A percentile compares a stretch with the other conserved stretches of the same genome.
Evolutionary conservation across 495 filamentous ascomycete species (phyloP).

Genomic region (Cenococcum geophilum): DNA sequence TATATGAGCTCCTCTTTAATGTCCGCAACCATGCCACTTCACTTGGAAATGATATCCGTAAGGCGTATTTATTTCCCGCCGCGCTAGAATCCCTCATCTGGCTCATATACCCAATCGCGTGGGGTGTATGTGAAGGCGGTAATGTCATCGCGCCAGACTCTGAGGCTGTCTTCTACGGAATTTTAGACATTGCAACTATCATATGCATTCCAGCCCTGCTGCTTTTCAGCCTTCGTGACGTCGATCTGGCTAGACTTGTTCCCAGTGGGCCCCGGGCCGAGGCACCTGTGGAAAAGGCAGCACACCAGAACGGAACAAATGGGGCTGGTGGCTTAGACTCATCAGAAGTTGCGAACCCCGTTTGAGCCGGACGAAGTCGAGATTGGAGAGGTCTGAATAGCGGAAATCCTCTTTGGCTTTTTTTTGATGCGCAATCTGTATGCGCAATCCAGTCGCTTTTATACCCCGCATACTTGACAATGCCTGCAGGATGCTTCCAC

Average conservation of each 20-base stretch:
- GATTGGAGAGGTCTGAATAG: neutral
- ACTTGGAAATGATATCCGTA: constrained; percentile 46
- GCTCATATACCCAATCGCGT: constrained; percentile 66
- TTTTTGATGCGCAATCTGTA: no score
- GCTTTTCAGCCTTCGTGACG: constrained; percentile 48
- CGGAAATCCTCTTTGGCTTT: no score
- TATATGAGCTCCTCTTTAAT: constrained; percentile 48
- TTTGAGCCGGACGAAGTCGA: neutral
- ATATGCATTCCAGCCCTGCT: constrained; percentile 50
- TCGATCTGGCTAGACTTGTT: constrained; percentile 48
- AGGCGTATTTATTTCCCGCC: constrained; percentile 48
- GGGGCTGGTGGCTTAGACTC: neutral
- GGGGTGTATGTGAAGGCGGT: constrained; percentile 61
- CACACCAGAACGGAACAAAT: neutral
- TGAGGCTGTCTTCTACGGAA: constrained; percentile 62
- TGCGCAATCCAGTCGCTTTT: no score
- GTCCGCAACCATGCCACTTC: constrained; percentile 49
- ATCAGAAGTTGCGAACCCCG: neutral
- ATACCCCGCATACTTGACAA: no score
- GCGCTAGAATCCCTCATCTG: constrained; percentile 50
- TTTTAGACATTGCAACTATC: constrained; percentile 57
- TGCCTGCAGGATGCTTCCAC: no score
- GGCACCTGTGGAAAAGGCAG: neutral
- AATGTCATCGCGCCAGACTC: constrained; percentile 59
- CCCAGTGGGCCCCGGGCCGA: constrained; percentile 18